Conservation (phyloP, 2,329 filamentous ascomycete genomes). For the Cytospora piceae region DNA sequence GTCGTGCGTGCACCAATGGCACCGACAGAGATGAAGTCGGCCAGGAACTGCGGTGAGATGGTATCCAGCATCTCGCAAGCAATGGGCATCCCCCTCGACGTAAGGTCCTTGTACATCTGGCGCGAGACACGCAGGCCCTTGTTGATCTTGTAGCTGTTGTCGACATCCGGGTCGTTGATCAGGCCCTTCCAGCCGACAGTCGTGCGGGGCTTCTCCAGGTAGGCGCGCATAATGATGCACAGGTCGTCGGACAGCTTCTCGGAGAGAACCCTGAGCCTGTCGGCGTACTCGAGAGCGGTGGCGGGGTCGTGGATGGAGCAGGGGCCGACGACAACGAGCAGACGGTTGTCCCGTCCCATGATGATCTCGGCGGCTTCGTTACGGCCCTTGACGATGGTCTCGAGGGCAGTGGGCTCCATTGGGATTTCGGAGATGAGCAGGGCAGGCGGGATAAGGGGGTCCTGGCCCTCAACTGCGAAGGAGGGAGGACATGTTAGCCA, state of each 20-base stretch:
- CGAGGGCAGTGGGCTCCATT: constrained; percentile 62
- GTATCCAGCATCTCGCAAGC: constrained; percentile 98
- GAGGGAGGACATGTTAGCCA: constrained; percentile 37
- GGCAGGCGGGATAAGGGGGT: constrained; percentile 87
- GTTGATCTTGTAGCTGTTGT: constrained; percentile 98
- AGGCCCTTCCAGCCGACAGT: constrained; percentile 99
- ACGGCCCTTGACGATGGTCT: constrained; percentile 73
- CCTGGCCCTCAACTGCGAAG: constrained; percentile 81
- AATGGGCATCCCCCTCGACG: constrained; percentile 85
- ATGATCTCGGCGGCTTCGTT: constrained; percentile 74
- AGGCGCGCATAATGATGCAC: constrained; percentile 94
- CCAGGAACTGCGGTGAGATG: constrained; percentile 96
- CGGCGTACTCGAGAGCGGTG: constrained; percentile 85
- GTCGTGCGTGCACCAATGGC: constrained; percentile 96
- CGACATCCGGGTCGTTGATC: constrained; percentile 98
- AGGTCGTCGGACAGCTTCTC: constrained; percentile 82
- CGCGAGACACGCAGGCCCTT: constrained; percentile 93
- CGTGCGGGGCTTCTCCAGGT: constrained; percentile 97
- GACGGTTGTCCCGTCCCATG: constrained; percentile 78
- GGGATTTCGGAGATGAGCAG: constrained; percentile 87
- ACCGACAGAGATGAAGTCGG: constrained; percentile 92
- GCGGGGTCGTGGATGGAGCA: constrained; percentile 97
- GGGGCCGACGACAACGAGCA: constrained; percentile 91
- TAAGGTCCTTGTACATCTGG: constrained; percentile 91
- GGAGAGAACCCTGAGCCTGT: constrained; percentile 74